Evolutionary conservation across 1,284 basidiomycete genomes (phyloP).

Genomic region (Apiotrichum laibachii): DNA sequence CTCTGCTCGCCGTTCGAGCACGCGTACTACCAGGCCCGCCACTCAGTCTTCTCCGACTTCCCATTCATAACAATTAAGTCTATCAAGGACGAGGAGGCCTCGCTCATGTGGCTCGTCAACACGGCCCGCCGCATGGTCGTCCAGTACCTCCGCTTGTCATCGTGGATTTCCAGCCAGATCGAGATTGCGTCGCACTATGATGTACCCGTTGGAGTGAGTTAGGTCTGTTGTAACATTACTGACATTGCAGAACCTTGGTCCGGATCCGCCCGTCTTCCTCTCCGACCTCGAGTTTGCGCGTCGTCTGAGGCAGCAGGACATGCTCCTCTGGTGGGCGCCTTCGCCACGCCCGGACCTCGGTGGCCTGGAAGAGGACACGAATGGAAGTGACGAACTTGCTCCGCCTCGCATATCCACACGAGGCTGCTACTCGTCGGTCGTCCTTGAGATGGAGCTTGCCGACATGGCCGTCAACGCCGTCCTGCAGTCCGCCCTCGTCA

Average conservation of each 20-base stretch:
- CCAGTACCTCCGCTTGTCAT: conserved; percentile 74
- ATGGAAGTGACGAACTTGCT: conserved; percentile 71
- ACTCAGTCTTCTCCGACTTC: conserved; percentile 76
- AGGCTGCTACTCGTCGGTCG: conserved; percentile 90
- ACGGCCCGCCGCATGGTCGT: conserved; percentile 67
- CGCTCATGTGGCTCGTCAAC: conserved; percentile 57
- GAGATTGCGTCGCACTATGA: conserved; percentile 87
- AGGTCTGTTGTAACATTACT: conserved; percentile 15
- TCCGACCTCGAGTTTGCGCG: conserved; percentile 91
- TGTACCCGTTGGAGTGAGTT: conserved; percentile 69
- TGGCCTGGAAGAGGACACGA: conserved; percentile 82
- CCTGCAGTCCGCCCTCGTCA: conserved; percentile 88
- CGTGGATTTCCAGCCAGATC: conserved; percentile 78
- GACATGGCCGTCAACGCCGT: conserved; percentile 95
- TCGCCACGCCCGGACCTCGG: conserved; percentile 88
- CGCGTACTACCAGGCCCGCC: conserved; percentile 73
- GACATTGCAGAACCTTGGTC: conserved; percentile 66
- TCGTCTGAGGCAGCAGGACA: conserved; percentile 78
- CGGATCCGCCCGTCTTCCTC: conserved; percentile 80
- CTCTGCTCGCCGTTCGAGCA: conserved; percentile 84
- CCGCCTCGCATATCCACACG: conserved; percentile 81
- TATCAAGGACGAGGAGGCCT: conserved; percentile 60
- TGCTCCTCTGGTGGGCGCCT: conserved; percentile 95
- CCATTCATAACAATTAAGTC: conserved; percentile 84
- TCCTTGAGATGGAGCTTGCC: conserved; percentile 81